phyloP scores from a whole-genome alignment of 768 basidiomycete species.

The Lactarius hatsudake region DNA sequence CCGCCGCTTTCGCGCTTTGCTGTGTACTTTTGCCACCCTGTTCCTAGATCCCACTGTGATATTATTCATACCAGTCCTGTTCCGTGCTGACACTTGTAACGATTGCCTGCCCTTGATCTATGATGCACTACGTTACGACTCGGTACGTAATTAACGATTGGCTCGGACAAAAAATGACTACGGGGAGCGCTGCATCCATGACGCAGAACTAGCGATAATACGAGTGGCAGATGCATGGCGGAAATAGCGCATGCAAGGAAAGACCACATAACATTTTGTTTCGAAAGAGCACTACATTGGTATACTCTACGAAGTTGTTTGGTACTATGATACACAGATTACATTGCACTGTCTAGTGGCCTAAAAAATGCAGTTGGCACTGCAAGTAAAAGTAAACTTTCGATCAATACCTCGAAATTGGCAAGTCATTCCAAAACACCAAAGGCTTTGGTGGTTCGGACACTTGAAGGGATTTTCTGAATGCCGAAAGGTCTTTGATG shows the following conservation, averaged over 20 bases:
- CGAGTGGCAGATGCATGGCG: not conserved
- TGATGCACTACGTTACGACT: constrained; percentile 8
- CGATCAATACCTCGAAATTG: constrained; percentile 51
- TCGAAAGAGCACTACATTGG: not conserved
- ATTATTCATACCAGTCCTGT: constrained; percentile 4
- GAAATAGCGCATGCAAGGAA: not conserved
- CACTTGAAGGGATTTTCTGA: constrained; percentile 57
- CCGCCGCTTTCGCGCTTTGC: constrained; percentile 24
- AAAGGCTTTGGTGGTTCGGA: constrained; percentile 64
- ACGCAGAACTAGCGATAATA: not conserved
- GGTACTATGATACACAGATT: not conserved
- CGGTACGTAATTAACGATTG: constrained; percentile 13
- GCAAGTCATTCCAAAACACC: constrained; percentile 73
- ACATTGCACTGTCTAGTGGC: not conserved
- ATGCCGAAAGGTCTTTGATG: constrained; percentile 62
- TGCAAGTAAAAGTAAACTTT: not conserved
- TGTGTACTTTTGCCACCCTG: constrained; percentile 15
- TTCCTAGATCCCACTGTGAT: constrained; percentile 12
- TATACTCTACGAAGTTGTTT: not conserved
- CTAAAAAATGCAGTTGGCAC: not conserved
- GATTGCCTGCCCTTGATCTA: constrained; percentile 10
- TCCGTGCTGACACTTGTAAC: not conserved
- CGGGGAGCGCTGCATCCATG: not conserved
- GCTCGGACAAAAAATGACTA: not conserved
- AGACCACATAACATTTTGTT: not conserved